Evolutionary conservation across 306 rosid genomes (phyloP).

Genomic region (Casuarina glauca): DNA sequence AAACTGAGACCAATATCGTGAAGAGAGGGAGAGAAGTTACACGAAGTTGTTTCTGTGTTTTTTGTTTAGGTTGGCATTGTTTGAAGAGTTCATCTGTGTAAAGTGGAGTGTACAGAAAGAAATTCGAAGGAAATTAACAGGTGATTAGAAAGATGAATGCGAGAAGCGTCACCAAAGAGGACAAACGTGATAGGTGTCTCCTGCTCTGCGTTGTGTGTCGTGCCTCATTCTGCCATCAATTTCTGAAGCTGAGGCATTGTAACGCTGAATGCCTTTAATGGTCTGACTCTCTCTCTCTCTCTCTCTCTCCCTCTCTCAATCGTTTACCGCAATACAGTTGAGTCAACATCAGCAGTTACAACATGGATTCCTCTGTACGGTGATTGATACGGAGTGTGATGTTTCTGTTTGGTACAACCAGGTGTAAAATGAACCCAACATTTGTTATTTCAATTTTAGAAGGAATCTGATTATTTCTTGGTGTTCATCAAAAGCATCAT

Average conservation of each 20-base stretch:
- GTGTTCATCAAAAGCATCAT: too few relatives aligned
- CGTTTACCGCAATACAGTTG: slow-evolving; percentile 43
- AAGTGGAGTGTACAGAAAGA: not conserved
- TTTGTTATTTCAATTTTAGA: not conserved
- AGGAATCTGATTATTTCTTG: not conserved
- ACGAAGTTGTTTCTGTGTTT: not conserved
- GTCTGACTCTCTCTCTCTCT: not conserved
- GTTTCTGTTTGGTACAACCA: not conserved
- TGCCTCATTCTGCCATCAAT: slow-evolving; percentile 40
- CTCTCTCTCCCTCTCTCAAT: slow-evolving; percentile 35
- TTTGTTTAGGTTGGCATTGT: not conserved
- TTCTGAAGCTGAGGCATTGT: slow-evolving; percentile 38
- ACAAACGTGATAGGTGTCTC: not conserved
- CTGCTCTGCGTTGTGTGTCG: not conserved
- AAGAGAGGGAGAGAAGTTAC: not conserved
- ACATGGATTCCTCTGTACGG: slow-evolving; percentile 35
- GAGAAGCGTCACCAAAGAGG: slow-evolving; percentile 5
- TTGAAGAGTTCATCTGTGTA: not conserved
- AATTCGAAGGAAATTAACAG: not conserved
- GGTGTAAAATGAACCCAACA: slow-evolving; percentile 13
- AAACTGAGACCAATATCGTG: not conserved
- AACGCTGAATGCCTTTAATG: slow-evolving; percentile 42
- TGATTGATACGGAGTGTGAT: slow-evolving; percentile 10
- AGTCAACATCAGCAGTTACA: slow-evolving; percentile 51
- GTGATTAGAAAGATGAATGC: slow-evolving; percentile 9